phyloP scores from a whole-genome alignment of 805 yeast genomes.

The Candida berthetii region DNA sequence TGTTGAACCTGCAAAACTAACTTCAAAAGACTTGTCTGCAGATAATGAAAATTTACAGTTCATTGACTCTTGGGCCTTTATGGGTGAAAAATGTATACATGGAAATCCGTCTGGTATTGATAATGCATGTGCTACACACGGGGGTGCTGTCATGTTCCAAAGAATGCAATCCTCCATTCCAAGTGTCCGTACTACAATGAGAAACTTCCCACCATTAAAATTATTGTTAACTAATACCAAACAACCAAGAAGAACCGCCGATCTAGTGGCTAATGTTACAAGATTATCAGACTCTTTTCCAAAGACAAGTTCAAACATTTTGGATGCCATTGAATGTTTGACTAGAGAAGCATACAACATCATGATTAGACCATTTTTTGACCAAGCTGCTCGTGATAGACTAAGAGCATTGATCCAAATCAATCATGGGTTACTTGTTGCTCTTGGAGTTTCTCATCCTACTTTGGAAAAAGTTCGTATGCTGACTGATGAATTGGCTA shows the following conservation, averaged over 20 bases:
- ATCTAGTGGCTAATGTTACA: slow-evolving; percentile 73
- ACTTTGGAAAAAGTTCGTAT: slow-evolving; percentile 71
- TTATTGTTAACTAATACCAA: slow-evolving; percentile 78
- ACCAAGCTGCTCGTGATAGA: slow-evolving; percentile 28
- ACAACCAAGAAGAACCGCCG: slow-evolving; percentile 85
- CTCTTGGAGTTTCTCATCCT: slow-evolving; percentile 92
- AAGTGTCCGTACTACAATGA: slow-evolving; percentile 59
- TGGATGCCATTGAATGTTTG: slow-evolving; percentile 72
- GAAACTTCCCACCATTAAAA: slow-evolving; percentile 67
- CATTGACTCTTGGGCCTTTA: slow-evolving; percentile 80
- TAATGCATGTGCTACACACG: slow-evolving; percentile 91
- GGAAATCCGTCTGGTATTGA: slow-evolving; percentile 97
- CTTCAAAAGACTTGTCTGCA: slow-evolving; percentile 20
- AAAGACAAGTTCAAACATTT: slow-evolving; percentile 44
- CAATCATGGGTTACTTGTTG: slow-evolving; percentile 81
- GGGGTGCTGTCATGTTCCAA: slow-evolving; percentile 92
- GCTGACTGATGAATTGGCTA: slow-evolving; percentile 50
- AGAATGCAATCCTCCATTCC: slow-evolving; percentile 49
- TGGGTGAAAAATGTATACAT: slow-evolving; percentile 94
- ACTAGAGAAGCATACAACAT: slow-evolving; percentile 68
- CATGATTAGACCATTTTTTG: slow-evolving; percentile 48
- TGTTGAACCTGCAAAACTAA: slow-evolving; percentile 29
- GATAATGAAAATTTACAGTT: slow-evolving; percentile 42
- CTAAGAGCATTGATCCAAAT: slow-evolving; percentile 63
- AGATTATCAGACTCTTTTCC: slow-evolving; percentile 47